These are phyloP conservation scores for Hanseniaspora jakobsenii DNA, from an alignment of 805 yeast genomes.

Conservation along the genomic window DNA sequence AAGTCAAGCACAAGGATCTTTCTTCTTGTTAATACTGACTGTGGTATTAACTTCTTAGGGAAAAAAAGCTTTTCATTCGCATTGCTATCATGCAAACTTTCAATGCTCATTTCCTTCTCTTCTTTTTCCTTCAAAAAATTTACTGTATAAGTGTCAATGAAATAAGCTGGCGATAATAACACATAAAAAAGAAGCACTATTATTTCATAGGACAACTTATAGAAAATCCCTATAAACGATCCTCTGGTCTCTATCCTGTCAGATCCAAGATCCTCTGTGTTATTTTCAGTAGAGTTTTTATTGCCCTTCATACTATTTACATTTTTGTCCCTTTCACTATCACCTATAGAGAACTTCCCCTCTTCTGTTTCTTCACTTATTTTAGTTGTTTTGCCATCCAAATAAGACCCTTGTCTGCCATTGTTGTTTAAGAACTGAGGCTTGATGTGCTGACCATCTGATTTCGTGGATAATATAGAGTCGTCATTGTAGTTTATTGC, in stretches of 20 bases:
- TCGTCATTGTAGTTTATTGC: background rate
- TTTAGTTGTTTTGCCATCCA: too few relatives aligned
- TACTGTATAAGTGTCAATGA: constrained; percentile 11
- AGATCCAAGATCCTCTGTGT: too few relatives aligned
- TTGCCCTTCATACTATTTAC: background rate
- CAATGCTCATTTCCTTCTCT: too few relatives aligned
- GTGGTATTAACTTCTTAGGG: constrained; percentile 34
- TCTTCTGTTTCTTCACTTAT: too few relatives aligned
- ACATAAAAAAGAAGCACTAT: constrained; percentile 7
- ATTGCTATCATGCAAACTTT: too few relatives aligned
- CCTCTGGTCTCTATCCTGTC: too few relatives aligned
- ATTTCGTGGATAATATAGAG: background rate
- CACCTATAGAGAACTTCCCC: too few relatives aligned
- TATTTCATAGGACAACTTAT: constrained; percentile 4
- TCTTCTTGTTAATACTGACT: constrained; percentile 30
- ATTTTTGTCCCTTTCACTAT: too few relatives aligned
- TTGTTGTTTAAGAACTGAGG: too few relatives aligned
- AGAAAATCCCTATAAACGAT: background rate
- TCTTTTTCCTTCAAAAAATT: background rate
- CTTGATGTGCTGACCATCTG: background rate
- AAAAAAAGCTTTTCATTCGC: constrained; percentile 31
- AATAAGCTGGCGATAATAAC: constrained; percentile 8
- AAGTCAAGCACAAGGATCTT: constrained; percentile 77
- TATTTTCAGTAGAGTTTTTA: background rate
- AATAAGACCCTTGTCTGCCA: too few relatives aligned